Percentiles rank a stretch among this genome's conserved stretches.
These are phyloP conservation scores for Podospora comata DNA, from an alignment of 495 filamentous ascomycete genomes.

Conservation along the genomic window DNA sequence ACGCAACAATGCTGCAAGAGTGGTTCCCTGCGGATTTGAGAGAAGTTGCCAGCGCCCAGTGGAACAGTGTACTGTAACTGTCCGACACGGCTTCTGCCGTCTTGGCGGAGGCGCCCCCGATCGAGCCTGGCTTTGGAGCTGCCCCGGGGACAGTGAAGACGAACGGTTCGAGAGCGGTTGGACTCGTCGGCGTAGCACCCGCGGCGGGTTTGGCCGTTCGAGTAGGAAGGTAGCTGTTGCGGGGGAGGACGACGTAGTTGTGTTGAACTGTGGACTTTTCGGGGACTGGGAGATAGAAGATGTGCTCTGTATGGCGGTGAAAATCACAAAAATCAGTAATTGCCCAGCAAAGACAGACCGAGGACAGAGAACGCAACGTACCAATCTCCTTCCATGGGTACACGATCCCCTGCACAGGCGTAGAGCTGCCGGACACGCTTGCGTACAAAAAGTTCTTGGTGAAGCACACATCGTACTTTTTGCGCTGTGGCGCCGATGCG, in stretches of 20 bases:
- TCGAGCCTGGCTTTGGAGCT: constrained; percentile 61
- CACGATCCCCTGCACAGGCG: constrained; percentile 65
- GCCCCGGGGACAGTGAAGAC: constrained; percentile 79
- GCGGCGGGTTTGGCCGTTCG: constrained; percentile 24
- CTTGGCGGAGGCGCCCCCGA: constrained; percentile 42
- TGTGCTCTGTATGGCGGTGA: constrained; percentile 55
- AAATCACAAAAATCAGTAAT: neutral
- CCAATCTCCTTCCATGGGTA: constrained; percentile 69
- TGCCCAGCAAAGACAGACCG: neutral
- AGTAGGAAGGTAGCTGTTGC: constrained; percentile 50
- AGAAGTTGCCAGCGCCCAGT: constrained; percentile 61
- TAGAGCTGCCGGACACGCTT: constrained; percentile 59
- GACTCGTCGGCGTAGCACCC: constrained; percentile 29
- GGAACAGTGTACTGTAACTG: constrained; percentile 58
- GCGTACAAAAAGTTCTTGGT: constrained; percentile 64
- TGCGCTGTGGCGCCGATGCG: constrained; percentile 77
- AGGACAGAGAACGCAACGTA: constrained; percentile 40
- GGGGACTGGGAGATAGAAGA: constrained; percentile 79
- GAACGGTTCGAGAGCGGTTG: constrained; percentile 57
- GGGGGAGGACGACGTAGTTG: constrained; percentile 86
- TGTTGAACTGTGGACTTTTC: constrained; percentile 85
- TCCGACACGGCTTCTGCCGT: constrained; percentile 55
- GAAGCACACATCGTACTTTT: constrained; percentile 85
- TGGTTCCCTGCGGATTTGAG: constrained; percentile 54
- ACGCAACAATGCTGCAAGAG: constrained; percentile 57